Percentiles rank a stretch among this genome's conserved stretches.
phyloP scores from a whole-genome alignment of 805 yeast genomes.

The Pichia manshurica region DNA sequence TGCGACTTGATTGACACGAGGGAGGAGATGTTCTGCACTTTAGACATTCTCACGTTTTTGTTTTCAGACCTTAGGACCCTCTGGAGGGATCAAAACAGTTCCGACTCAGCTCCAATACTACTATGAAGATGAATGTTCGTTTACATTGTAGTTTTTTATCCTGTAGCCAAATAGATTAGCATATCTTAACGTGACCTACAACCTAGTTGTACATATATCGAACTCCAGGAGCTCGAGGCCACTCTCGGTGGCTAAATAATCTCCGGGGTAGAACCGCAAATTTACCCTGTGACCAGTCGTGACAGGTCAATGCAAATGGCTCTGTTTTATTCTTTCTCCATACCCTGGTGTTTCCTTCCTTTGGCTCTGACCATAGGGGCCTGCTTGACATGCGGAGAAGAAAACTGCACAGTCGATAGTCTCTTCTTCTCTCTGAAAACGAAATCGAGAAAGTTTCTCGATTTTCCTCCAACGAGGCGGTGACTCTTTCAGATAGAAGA shows the following conservation, averaged over 20 bases:
- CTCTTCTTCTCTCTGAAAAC: no score
- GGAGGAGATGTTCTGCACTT: slow-evolving; percentile 30
- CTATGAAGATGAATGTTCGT: slow-evolving; percentile 31
- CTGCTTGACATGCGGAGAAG: no score
- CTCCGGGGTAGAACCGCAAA: slow-evolving; percentile 38
- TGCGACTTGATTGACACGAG: not conserved
- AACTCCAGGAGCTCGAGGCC: slow-evolving; percentile 42
- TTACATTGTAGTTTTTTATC: slow-evolving; percentile 37
- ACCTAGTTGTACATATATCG: slow-evolving; percentile 15
- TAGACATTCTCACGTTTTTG: slow-evolving; percentile 33
- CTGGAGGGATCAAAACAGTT: slow-evolving; percentile 37
- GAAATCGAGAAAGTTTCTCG: no score
- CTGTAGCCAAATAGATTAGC: slow-evolving; percentile 44
- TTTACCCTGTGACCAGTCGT: slow-evolving; percentile 19
- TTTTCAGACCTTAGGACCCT: slow-evolving; percentile 39
- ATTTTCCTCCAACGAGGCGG: no score
- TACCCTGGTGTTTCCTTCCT: no score
- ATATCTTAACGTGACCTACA: slow-evolving; percentile 26
- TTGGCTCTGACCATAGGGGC: no score
- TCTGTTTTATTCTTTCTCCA: no score
- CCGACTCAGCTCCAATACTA: slow-evolving; percentile 35
- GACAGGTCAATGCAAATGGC: slow-evolving; percentile 2
- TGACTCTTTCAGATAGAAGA: no score
- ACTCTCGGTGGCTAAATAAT: slow-evolving; percentile 17
- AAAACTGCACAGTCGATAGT: no score